Evolutionary conservation across 257 asterid species (phyloP), one percentile per base, ranked within the genome.

Genomic region (Gentiana macrophylla): DNA sequence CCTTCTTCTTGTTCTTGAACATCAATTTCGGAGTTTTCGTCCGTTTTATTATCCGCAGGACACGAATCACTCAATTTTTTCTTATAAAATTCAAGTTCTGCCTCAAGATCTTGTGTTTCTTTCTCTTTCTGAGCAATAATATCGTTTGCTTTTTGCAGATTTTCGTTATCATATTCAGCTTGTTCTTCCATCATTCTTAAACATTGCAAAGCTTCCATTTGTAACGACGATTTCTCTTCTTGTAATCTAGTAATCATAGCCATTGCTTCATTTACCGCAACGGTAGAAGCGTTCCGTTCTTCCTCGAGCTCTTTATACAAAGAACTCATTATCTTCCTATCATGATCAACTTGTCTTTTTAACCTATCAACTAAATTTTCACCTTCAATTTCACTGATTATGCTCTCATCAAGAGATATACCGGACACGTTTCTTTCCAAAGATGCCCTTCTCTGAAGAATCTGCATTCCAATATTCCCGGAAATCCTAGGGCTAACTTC

Each of bases 221-320:
- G 76, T 35, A 90, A 74, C 44, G 87, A 65, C 0, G 97, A 86
- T 67, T 89, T 89, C 77, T 89, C 97, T 65, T 85, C 95, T 66
- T 89, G 97, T 70, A 89, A 66, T 64, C 94, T 66, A 53, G 95
- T 85, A 63, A 89, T 85, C 97, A 89, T 89, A 32, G 97, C 92
- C 97, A 89, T 83, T 3, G 97, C 82, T 71, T 89, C 94, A 67
- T 83, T 85, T 50, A 84, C 86, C n/a, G 97, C 95, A 54, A 83
- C 73, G 5, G 95, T 79, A 52, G 97, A 83, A 48, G 97, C 94
- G 60, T 70, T 89, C 74, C 93, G 73, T 75, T 89, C 97, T 62
- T 89, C 97, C 77, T 89, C 97, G 56, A 89, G 69, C 44, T 89
- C 97, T 65, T 71, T 77, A 70, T 85, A 89, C 66, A 89, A 67